Evolutionary conservation across 768 basidiomycete genomes (phyloP).

Genomic region (Suillus brevipes): DNA sequence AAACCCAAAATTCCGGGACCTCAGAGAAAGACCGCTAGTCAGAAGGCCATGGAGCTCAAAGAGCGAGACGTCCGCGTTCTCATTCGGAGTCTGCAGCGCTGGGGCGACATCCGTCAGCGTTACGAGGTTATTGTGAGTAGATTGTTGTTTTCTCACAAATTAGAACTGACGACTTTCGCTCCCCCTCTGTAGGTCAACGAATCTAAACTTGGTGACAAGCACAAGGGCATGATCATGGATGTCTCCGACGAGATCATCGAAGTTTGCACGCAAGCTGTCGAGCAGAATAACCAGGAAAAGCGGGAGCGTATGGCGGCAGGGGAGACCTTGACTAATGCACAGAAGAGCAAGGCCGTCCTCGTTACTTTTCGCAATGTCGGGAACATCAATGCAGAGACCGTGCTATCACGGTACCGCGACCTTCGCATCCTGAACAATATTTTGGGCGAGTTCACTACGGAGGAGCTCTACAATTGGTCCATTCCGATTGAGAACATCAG

Average conservation of each 20-base stretch:
- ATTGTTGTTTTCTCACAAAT: background rate
- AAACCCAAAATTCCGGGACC: conserved; percentile 72
- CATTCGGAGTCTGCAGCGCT: conserved; percentile 92
- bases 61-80: conserved; percentile 96
- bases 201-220: conserved; percentile 90
- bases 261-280: conserved; percentile 79
- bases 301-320: conserved; percentile 74
- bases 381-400: conserved; percentile 97
- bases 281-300: conserved; percentile 81
- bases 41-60: conserved; percentile 95
- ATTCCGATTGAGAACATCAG: conserved; percentile 94
- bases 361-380: conserved; percentile 87
- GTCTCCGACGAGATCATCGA: conserved; percentile 92
- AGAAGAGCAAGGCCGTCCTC: conserved; percentile 96
- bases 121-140: conserved; percentile 89
- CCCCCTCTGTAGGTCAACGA: conserved; percentile 66
- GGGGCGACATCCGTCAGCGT: conserved; percentile 95
- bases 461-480: conserved; percentile 78
- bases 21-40: conserved; percentile 85
- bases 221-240: conserved; percentile 87
- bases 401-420: conserved; percentile 85
- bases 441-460: conserved; percentile 57
- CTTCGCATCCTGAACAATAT: conserved; percentile 85
- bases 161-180: conserved; percentile 4
- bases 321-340: conserved; percentile 86